Conservation (phyloP, 2,329 filamentous ascomycete species). For the Aureobasidium sp. region DNA sequence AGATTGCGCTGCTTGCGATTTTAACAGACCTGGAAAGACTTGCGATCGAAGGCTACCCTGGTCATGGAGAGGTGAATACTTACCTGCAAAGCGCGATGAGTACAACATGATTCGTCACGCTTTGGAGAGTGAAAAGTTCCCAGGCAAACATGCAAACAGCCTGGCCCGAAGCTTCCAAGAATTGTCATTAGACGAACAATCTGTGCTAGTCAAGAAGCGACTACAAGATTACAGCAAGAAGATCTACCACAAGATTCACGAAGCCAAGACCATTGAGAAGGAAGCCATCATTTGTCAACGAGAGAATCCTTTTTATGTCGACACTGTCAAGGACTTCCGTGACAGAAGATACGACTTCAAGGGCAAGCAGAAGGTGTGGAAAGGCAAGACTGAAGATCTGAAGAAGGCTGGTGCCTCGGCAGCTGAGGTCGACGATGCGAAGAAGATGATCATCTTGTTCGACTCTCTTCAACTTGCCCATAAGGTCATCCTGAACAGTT, state of each 20-base stretch:
- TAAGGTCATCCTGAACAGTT: constrained; percentile 98
- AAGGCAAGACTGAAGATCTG: constrained; percentile 82
- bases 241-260: constrained; percentile 98
- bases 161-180: constrained; percentile 72
- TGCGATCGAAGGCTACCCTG: constrained; percentile 92
- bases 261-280: constrained; percentile 81
- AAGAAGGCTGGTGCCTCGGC: constrained; percentile 74
- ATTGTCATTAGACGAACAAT: constrained; percentile 75
- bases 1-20: constrained; percentile 94
- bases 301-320: constrained; percentile 96
- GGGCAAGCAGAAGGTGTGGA: constrained; percentile 96
- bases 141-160: constrained; percentile 63
- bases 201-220: constrained; percentile 70
- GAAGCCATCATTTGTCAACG: constrained; percentile 98
- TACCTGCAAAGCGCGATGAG: constrained; percentile 92
- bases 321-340: constrained; percentile 92
- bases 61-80: constrained; percentile 96
- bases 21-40: constrained; percentile 94
- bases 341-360: constrained; percentile 98
- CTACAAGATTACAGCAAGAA: constrained; percentile 93
- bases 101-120: constrained; percentile 98
- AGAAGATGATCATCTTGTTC: constrained; percentile 97
- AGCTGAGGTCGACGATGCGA: constrained; percentile 79
- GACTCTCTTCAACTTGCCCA: constrained; percentile 95
- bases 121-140: constrained; percentile 86